These are phyloP conservation scores for Saitozyma sp. DNA, from an alignment of 768 basidiomycete genomes.

Conservation along the genomic window DNA sequence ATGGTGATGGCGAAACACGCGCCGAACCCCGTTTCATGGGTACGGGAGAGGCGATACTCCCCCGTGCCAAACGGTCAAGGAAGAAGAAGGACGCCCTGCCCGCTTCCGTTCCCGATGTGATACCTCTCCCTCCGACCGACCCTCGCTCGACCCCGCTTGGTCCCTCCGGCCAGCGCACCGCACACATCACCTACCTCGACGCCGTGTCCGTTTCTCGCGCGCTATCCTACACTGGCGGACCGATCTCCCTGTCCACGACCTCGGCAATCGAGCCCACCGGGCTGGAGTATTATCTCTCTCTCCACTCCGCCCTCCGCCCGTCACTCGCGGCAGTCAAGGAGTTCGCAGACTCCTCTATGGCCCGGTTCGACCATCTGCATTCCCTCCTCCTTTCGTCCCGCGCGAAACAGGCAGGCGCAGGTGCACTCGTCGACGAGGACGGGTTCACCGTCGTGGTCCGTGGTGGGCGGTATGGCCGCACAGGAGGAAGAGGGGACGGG, in stretches of 20 bases:
- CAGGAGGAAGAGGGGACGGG: conserved; percentile 74
- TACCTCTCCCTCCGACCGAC: conserved; percentile 62
- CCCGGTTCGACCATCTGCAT: conserved; percentile 71
- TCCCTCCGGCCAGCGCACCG: conserved; percentile 56
- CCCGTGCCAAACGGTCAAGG: conserved; percentile 23
- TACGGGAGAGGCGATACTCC: conserved; percentile 11
- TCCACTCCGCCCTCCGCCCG: conserved; percentile 70
- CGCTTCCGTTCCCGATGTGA: conserved; percentile 58
- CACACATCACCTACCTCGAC: conserved; percentile 74
- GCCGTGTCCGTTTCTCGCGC: conserved; percentile 69
- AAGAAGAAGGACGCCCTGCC: conserved; percentile 46
- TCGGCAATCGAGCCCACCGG: conserved; percentile 56
- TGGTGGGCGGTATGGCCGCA: conserved; percentile 84
- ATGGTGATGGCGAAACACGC: conserved; percentile 52
- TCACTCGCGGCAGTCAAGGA: conserved; percentile 69
- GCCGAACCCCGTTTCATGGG: conserved; percentile 18
- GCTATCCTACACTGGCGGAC: conserved; percentile 51
- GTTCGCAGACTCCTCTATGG: conserved; percentile 79
- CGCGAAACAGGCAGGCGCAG: conserved; percentile 60
- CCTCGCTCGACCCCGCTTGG: conserved; percentile 66
- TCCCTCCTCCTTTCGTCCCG: conserved; percentile 48
- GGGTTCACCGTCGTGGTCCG: conserved; percentile 93
- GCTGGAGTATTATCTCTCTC: conserved; percentile 67
- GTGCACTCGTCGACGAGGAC: conserved; percentile 88
- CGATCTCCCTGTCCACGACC: conserved; percentile 2